phyloP scores from a whole-genome alignment of 176 grass and related monocot species.

The Carex kokanica region DNA sequence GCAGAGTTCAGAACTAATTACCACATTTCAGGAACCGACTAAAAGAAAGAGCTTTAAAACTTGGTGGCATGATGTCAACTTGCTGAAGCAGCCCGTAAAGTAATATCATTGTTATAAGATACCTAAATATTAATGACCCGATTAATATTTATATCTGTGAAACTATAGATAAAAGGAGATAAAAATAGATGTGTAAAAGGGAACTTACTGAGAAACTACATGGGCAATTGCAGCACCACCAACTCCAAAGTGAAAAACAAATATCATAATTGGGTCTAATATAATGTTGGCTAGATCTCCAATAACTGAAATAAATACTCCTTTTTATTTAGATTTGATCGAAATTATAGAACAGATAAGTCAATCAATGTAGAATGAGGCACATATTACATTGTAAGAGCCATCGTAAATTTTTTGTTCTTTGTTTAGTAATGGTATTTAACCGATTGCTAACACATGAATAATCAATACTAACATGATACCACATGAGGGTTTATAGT shows the following conservation, averaged over 20 bases:
- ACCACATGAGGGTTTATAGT: slow-evolving; percentile 12
- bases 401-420: neutral
- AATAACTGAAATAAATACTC: slow-evolving; percentile 37
- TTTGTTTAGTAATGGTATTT: neutral
- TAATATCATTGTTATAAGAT: slow-evolving; percentile 70
- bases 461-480: neutral
- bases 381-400: neutral
- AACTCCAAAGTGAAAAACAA: slow-evolving; percentile 76
- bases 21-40: slow-evolving; percentile 75
- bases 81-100: slow-evolving; percentile 50
- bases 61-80: slow-evolving; percentile 59
- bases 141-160: neutral
- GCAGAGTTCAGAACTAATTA: slow-evolving; percentile 28
- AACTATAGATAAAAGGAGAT: neutral
- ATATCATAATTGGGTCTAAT: slow-evolving; percentile 94
- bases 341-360: neutral
- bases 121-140: slow-evolving; percentile 37
- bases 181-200: neutral
- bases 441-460: neutral
- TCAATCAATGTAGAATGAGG: neutral
- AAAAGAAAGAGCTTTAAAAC: slow-evolving; percentile 57
- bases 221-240: slow-evolving; percentile 88
- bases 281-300: slow-evolving; percentile 80
- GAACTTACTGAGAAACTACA: slow-evolving; percentile 94
- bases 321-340: neutral